These are phyloP conservation scores for Penicillium hesseltinei DNA, from an alignment of 2,329 filamentous ascomycete species.

Conservation along the genomic window DNA sequence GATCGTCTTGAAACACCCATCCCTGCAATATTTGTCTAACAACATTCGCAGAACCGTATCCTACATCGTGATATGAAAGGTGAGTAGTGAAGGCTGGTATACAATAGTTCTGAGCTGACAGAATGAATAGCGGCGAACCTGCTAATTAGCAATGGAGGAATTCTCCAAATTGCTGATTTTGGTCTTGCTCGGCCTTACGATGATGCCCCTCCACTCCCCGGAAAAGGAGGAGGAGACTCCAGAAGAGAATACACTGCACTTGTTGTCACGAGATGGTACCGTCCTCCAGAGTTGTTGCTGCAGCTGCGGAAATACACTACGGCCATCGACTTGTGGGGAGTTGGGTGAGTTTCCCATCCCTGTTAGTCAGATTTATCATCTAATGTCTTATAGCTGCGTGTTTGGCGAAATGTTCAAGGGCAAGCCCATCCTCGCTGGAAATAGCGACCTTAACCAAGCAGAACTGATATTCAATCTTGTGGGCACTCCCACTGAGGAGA, in stretches of 20 bases:
- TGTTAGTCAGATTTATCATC: not conserved
- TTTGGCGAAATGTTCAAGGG: constrained; percentile 97
- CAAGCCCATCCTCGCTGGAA: constrained; percentile 87
- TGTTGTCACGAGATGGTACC: constrained; percentile 95
- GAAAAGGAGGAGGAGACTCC: constrained; percentile 78
- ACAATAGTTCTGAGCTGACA: constrained; percentile 1
- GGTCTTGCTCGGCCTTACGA: constrained; percentile 92
- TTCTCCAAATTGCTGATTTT: constrained; percentile 96
- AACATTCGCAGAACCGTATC: constrained; percentile 61
- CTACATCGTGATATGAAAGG: constrained; percentile 95
- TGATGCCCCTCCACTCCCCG: constrained; percentile 72
- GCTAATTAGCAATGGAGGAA: constrained; percentile 88
- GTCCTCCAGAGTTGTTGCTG: constrained; percentile 87
- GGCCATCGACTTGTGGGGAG: constrained; percentile 97
- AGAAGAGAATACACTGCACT: constrained; percentile 91
- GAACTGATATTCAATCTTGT: constrained; percentile 93
- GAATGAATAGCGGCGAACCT: constrained; percentile 72
- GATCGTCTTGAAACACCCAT: constrained; percentile 1
- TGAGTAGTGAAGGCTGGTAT: constrained; percentile 17
- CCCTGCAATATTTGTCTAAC: constrained; percentile 3
- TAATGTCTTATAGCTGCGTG: constrained; percentile 65
- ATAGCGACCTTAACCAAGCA: constrained; percentile 83
- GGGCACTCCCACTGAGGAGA: constrained; percentile 83
- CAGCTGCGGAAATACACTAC: constrained; percentile 91
- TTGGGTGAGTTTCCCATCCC: constrained; percentile 63